Base-by-base conservation (phyloP, 2,329 filamentous ascomycete species). In the Coniella lustricola region DNA sequence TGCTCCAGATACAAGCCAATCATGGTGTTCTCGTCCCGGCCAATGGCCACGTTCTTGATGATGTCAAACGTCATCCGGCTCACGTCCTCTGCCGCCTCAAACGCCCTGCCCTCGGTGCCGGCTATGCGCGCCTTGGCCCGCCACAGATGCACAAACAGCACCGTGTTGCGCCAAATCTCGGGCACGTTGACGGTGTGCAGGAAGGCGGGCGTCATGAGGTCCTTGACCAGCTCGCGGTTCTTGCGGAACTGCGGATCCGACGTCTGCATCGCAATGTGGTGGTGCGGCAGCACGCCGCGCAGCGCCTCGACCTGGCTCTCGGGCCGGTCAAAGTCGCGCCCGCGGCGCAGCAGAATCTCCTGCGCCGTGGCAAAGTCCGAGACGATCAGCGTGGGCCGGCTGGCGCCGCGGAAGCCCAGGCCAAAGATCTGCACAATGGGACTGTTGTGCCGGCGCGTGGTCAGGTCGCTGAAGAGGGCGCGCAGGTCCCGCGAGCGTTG, bases 121-220 rank as follows among this genome's bases (percentile, higher is more conserved):
- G 62, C 61, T 13, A 63, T 43, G 13, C 52, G 37, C 3, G 53
- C 37, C 50, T 70, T 69, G 22, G 64, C 17, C 3, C 44, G 49
- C 66, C 67, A 69, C 0, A 70, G 53, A 3, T 62, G 53, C 3
- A 69, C 50, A 5, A 69, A 54, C 3, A 54, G 48, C n/a, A 52
- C 39, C 9, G 57, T 58, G 32, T 60, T 64, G 5, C n/a, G 18
- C 17, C 16, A 16, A n/a, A 48, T 43, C n/a, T 18, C 16, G 3
- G 65, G 66, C 3, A 61, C 64, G 1, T 64, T 63, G 22, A 66
- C 37, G 1, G 54, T 52, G 37, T 64, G 55, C 17, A 69, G 51
- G 43, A 70, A 69, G 9, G 44, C 55, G 0, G 65, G 62, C 2
- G 64, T 57, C 67, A 69, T 67, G 7, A 69, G 54, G 35, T 68